phyloP scores from a whole-genome alignment of 2,329 filamentous ascomycete genomes.

The Claviceps sp. region DNA sequence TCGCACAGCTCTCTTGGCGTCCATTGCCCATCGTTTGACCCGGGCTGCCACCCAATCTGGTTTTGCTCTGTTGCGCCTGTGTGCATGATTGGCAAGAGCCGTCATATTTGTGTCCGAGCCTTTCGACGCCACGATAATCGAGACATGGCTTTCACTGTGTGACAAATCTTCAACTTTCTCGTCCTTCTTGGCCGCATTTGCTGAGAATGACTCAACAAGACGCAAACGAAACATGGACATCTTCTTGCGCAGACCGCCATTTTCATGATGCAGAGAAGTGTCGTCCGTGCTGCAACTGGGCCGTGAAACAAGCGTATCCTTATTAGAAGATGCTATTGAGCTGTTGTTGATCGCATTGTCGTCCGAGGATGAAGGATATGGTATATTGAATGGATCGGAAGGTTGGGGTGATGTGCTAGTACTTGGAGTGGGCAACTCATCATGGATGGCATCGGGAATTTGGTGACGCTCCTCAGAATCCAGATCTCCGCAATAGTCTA shows the following conservation, averaged over 20 bases:
- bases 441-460: conserved; percentile 4
- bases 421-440: conserved; percentile 3
- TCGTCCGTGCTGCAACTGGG: conserved; percentile 5
- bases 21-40: conserved; percentile 21
- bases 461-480: not conserved
- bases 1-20: conserved; percentile 19
- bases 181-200: conserved; percentile 7
- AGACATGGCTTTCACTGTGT: conserved; percentile 3
- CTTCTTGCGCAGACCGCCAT: conserved; percentile 15
- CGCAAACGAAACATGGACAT: conserved; percentile 18
- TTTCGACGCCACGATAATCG: conserved; percentile 1
- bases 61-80: conserved; percentile 1
- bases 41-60: conserved; percentile 13
- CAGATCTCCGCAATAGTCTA: not conserved
- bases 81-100: conserved; percentile 1
- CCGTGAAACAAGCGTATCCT: conserved; percentile 6
- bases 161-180: conserved; percentile 4
- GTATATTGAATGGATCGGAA: conserved; percentile 23
- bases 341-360: conserved; percentile 6
- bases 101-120: conserved; percentile 1
- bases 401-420: conserved; percentile 9
- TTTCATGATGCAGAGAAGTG: conserved; percentile 1
- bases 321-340: conserved; percentile 5
- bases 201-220: conserved; percentile 7
- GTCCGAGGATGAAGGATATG: conserved; percentile 15